Base-by-base conservation (phyloP, 1,284 basidiomycete species). In the Cystobasidiaceae sp. region DNA sequence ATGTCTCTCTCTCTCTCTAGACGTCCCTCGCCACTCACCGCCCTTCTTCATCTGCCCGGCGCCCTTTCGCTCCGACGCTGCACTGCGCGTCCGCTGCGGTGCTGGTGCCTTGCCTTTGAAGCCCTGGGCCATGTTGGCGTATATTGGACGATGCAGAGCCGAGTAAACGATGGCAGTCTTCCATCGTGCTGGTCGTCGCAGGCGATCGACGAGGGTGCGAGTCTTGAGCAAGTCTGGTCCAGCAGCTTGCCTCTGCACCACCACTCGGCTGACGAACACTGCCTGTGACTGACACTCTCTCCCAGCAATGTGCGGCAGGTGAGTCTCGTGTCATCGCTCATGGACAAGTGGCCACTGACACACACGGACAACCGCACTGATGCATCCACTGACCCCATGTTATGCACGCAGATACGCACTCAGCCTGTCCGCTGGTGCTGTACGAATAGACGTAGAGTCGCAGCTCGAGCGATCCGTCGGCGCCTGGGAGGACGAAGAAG, bases 331-430 rank as follows among this genome's bases (percentile, higher is more conserved):
- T 6, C 11, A 17, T 30, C 33, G 9, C n/a, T n/a, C 43, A n/a
- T n/a, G n/a, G n/a, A n/a, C n/a, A n/a, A n/a, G n/a, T n/a, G n/a
- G n/a, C n/a, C n/a, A n/a, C n/a, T n/a, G n/a, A n/a, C n/a, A n/a
- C n/a, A n/a, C n/a, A n/a, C n/a, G n/a, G n/a, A n/a, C n/a, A n/a
- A n/a, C n/a, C n/a, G n/a, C n/a, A n/a, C n/a, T n/a, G n/a, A n/a
- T n/a, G n/a, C n/a, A n/a, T n/a, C n/a, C n/a, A 39, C 28, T 49
- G 23, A 30, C 43, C 13, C 41, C 44, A 49, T 28, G 32, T 27
- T 25, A 32, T 86, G 86, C 86, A 86, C 85, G 70, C 84, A 44
- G 86, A 67, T 86, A 82, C 73, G 80, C 86, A 6, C 76, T 87
- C 0, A 80, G 81, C 19, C 74, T 83, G 6, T 75, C 80, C 17